Evolutionary conservation across 768 basidiomycete genomes (phyloP).

Genomic region (Suillus weaverae): DNA sequence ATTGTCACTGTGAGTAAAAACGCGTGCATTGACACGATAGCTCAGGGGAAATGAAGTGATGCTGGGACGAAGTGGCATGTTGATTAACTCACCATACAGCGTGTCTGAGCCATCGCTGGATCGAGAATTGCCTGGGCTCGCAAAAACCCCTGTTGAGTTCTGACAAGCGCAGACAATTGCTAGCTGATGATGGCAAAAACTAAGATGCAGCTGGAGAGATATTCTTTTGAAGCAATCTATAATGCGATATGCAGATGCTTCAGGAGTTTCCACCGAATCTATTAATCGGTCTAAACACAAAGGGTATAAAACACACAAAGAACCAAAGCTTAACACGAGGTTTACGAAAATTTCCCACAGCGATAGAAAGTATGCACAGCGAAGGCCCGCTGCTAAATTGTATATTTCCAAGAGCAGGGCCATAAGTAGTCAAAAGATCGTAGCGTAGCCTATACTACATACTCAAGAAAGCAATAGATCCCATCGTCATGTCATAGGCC

Average conservation of each 20-base stretch:
- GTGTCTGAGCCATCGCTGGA: neutral
- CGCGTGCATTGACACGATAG: neutral
- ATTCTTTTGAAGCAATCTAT: neutral
- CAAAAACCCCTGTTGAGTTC: conserved; percentile 1
- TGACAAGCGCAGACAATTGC: neutral
- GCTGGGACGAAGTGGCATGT: neutral
- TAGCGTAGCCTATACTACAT: conserved; percentile 21
- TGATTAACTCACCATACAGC: conserved; percentile 1
- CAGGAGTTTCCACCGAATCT: neutral
- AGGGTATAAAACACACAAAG: conserved; percentile 20
- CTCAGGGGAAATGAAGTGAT: neutral
- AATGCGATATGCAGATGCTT: neutral
- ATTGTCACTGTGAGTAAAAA: conserved; percentile 2
- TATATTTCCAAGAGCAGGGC: conserved; percentile 13
- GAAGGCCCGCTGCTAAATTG: conserved; percentile 3
- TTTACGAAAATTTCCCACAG: conserved; percentile 3
- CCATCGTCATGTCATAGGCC: conserved; percentile 12
- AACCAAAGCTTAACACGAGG: conserved; percentile 17
- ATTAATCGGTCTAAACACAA: neutral
- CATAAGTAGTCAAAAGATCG: conserved; percentile 2
- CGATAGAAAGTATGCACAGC: conserved; percentile 11
- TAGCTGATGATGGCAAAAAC: neutral
- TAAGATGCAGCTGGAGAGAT: neutral
- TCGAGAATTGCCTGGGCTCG: neutral
- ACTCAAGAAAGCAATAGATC: conserved; percentile 8